Conservation (phyloP, 345 rosid species). For the Rubroshorea leprosula region DNA sequence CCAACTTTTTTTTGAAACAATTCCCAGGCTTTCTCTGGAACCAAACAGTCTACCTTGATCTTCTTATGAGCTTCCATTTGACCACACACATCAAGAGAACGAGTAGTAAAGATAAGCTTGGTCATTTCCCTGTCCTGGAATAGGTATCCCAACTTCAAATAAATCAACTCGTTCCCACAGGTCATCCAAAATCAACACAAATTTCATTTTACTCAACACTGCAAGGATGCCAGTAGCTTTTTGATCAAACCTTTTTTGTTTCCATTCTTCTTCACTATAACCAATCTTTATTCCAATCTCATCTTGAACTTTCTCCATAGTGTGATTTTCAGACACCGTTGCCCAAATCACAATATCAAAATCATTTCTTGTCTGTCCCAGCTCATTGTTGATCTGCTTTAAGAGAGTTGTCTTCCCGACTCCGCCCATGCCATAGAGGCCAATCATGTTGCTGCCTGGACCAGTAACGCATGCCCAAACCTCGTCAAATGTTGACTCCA, state of each 20-base stretch:
- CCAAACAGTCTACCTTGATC: conserved; percentile 26
- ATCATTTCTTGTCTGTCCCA: background rate
- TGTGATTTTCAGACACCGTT: conserved; percentile 4
- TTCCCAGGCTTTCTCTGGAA: conserved; percentile 28
- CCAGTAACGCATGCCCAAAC: background rate
- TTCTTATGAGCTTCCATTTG: conserved; percentile 8
- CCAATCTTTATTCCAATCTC: conserved; percentile 4
- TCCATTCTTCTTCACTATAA: background rate
- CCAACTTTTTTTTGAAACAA: conserved; percentile 31
- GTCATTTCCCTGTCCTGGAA: background rate
- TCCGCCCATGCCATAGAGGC: conserved; percentile 11
- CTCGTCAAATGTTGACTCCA: background rate
- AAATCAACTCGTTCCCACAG: conserved; percentile 5
- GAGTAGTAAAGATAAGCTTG: conserved; percentile 2
- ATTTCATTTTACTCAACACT: background rate
- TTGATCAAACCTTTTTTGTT: background rate
- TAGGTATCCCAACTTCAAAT: conserved; percentile 3
- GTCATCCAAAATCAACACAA: conserved; percentile 13
- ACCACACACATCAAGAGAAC: conserved; percentile 5
- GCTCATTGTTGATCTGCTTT: conserved; percentile 10
- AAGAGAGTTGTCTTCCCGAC: conserved; percentile 18
- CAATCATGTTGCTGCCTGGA: conserved; percentile 3
- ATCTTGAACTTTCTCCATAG: conserved; percentile 6
- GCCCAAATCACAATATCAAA: conserved; percentile 12
- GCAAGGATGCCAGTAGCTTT: background rate